Conservation (phyloP, 495 filamentous ascomycete genomes). For the Aspergillus biplanus region DNA sequence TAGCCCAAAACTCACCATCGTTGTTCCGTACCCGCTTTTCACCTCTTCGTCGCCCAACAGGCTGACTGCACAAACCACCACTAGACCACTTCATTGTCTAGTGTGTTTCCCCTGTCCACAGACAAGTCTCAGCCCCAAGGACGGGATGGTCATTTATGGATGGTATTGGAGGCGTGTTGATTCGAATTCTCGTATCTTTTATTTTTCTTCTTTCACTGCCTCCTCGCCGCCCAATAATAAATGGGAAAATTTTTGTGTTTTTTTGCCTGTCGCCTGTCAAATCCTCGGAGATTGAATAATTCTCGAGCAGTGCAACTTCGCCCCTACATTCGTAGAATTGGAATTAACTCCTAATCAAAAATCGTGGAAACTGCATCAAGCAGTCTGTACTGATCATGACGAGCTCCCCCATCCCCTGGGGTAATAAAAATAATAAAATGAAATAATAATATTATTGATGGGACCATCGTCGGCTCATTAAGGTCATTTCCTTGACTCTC, state of each 20-base stretch:
- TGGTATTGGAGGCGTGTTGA: neutral
- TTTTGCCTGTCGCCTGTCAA: neutral
- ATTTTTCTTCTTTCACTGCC: neutral
- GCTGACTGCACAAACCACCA: slow-evolving; percentile 20
- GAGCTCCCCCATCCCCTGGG: neutral
- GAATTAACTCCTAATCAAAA: too few species aligned
- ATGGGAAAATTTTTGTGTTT: slow-evolving; percentile 1
- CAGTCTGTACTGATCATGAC: neutral
- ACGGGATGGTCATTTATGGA: neutral
- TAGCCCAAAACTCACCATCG: slow-evolving; percentile 1
- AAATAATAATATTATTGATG: slow-evolving; percentile 5
- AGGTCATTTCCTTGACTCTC: neutral
- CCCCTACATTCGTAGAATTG: too few species aligned
- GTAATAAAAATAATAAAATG: neutral
- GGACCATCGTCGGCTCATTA: neutral
- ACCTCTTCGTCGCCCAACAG: slow-evolving; percentile 13
- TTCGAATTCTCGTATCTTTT: neutral
- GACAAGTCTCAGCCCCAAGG: slow-evolving; percentile 16
- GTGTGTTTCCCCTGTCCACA: slow-evolving; percentile 19
- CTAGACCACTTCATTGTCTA: slow-evolving; percentile 15
- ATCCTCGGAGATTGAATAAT: neutral
- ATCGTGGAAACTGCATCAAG: neutral
- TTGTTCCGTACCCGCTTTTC: slow-evolving; percentile 6
- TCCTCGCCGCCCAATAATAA: neutral
- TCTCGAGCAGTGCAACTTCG: too few species aligned